These are phyloP conservation scores for Cladosporium sphaerospermum DNA, from an alignment of 2,329 filamentous ascomycete species.

Conservation along the genomic window DNA sequence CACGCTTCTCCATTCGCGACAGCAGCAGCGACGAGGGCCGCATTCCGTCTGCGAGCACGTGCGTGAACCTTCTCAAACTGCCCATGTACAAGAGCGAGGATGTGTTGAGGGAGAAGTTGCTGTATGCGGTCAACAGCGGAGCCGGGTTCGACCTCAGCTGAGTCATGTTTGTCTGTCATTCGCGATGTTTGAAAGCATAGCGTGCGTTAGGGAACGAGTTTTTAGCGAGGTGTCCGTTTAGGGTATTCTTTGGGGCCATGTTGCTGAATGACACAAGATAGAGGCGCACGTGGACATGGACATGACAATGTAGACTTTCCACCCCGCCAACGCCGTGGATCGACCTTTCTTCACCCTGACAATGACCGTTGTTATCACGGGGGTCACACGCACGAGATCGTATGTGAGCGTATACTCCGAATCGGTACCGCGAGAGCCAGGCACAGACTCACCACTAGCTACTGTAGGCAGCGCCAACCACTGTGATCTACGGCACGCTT, in stretches of 20 bases:
- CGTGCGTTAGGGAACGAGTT: background rate
- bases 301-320: too few species aligned
- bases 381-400: too few species aligned
- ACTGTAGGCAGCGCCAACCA: too few species aligned
- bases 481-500: too few species aligned
- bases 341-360: too few species aligned
- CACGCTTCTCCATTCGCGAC: constrained; percentile 84
- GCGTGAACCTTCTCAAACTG: constrained; percentile 89
- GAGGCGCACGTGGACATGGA: too few species aligned
- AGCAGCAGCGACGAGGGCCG: constrained; percentile 68
- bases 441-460: too few species aligned
- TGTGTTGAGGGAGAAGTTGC: constrained; percentile 67
- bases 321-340: too few species aligned
- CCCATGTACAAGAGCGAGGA: constrained; percentile 67
- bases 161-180: background rate
- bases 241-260: background rate
- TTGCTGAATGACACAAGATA: too few species aligned
- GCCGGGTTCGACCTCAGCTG: constrained; percentile 72
- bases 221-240: constrained; percentile 6
- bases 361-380: too few species aligned
- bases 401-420: too few species aligned
- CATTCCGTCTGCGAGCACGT: constrained; percentile 89
- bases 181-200: background rate
- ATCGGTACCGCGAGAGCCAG: too few species aligned
- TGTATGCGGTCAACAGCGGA: constrained; percentile 84